Base-by-base conservation (phyloP, 371 early-diverging fungal species). In the Coemansia sp. region DNA sequence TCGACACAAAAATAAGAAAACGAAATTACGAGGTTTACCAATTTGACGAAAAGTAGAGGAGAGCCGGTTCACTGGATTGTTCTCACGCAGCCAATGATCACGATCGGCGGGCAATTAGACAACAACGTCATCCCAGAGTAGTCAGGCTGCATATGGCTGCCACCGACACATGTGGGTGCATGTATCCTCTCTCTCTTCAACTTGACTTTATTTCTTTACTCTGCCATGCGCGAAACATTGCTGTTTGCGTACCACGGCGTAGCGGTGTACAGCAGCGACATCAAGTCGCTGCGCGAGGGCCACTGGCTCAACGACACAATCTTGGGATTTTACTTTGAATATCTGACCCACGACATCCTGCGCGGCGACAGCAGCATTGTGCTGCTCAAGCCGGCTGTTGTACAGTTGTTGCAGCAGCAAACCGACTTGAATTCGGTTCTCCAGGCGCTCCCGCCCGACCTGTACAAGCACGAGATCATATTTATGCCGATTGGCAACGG, bases 271-370 rank as follows among this genome's bases (percentile, higher is more conserved):
- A 42, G 39, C 31, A 35, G 61, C 47, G 76, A 75, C 57, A 50
- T 67, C 2, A 35, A 50, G 41, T 59, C 76, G 20, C 54, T 75
- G 40, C 60, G 31, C 43, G 71, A 66, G 5, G 76, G 76, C n/a
- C 52, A 51, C 12, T 70, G 71, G 67, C 60, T 75, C 8, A 75
- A 55, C 66, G 76, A 75, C 36, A 38, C 63, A 3, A 60, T 75
- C 8, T 31, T 75, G 16, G 58, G 70, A 14, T 71, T 75, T 33
- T 75, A 75, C 55, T 75, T 66, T 39, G 71, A 75, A 38, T 75
- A 75, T 35, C 49, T 75, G 41, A 51, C 59, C 4, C 66, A 66
- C 57, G 61, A 75, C 16, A 59, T 75, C 1, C 57, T 75, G 4
- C 33, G 41, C 1, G 64, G 66, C 50, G 66, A 63, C 42, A 26